Percentiles rank a stretch among this genome's conserved stretches.
phyloP scores from a whole-genome alignment of 495 filamentous ascomycete genomes.

The Penicillium desertorum region DNA sequence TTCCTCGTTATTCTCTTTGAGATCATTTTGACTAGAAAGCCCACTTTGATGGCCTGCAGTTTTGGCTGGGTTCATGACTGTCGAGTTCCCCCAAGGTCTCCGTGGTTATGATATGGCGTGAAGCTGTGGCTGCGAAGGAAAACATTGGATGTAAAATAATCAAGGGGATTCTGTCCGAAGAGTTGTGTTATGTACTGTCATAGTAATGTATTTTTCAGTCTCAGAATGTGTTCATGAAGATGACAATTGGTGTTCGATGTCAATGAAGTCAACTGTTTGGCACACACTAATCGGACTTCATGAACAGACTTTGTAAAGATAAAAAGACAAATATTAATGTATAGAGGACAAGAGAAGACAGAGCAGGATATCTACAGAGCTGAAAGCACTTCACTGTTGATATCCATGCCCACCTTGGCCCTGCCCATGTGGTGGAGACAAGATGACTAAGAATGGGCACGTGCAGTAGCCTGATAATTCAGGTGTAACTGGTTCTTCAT shows the following conservation, averaged over 20 bases:
- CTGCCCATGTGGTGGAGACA: too few relatives aligned
- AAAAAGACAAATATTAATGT: not conserved
- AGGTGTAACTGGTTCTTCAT: not conserved
- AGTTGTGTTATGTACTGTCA: not conserved
- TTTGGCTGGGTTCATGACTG: slow-evolving; percentile 7
- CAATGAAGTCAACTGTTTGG: not conserved
- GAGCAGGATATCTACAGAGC: not conserved
- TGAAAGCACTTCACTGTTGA: slow-evolving; percentile 1
- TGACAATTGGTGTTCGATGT: slow-evolving; percentile 1
- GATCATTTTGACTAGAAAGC: not conserved
- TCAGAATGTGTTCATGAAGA: not conserved
- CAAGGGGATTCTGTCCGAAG: not conserved
- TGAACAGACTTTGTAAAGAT: not conserved
- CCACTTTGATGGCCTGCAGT: not conserved
- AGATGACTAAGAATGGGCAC: slow-evolving; percentile 7
- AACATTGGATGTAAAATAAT: not conserved
- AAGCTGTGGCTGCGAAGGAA: not conserved
- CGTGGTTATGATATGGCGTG: not conserved
- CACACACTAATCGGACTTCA: not conserved
- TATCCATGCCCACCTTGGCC: not conserved
- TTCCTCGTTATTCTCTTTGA: not conserved
- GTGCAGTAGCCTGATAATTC: not conserved
- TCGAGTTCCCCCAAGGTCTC: not conserved
- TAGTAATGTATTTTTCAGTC: not conserved
- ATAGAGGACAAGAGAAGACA: not conserved